Base-by-base conservation (phyloP, 768 basidiomycete genomes). In the Agaricus subrufescens region DNA sequence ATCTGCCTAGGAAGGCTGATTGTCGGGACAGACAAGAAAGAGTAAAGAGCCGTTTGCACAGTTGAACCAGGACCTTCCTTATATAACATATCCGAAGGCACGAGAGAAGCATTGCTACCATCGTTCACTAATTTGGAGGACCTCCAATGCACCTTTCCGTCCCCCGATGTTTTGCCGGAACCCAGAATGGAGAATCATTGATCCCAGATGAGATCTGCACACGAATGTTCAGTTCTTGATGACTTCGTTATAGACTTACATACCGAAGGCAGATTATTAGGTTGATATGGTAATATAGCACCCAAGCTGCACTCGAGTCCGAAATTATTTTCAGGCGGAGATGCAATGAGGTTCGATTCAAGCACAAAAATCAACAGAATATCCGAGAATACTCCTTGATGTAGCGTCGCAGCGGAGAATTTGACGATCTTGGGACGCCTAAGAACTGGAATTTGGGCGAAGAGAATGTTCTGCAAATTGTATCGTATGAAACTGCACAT, bases 311-410 rank as follows among this genome's bases (percentile, higher is more conserved):
- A 34, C 11, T 11, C 11, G 34, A 34, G 19, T 19, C 19, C 19
- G 19, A 19, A 19, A 19, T 19, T 19, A 39, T 26, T 45, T 42
- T n/a, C 45, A 26, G 15, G 40, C 15, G 19, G 10, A 29, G 42
- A 43, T 44, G 31, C 50, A 43, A 37, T 8, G 23, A 42, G 12
- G 40, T 43, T 42, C 10, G 34, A 8, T 10, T 37, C 37, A 14
- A 23, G 7, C 37, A 34, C 10, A 50, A 11, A 42, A 14, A 54
- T 49, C 27, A 48, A 45, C 31, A 50, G 40, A 56, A 50, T 43
- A 31, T 34, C 55, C 55, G 55, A 56, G 55, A 56, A 50, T 50
- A 45, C 44, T 56, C 55, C 55, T 56, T 9, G 11, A 26, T 14
- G n/a, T 29, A 45, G 23, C 9, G 30, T 19, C 29, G 2, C 12